Evolutionary conservation across 495 filamentous ascomycete genomes (phyloP).

Genomic region (Podospora sp.): DNA sequence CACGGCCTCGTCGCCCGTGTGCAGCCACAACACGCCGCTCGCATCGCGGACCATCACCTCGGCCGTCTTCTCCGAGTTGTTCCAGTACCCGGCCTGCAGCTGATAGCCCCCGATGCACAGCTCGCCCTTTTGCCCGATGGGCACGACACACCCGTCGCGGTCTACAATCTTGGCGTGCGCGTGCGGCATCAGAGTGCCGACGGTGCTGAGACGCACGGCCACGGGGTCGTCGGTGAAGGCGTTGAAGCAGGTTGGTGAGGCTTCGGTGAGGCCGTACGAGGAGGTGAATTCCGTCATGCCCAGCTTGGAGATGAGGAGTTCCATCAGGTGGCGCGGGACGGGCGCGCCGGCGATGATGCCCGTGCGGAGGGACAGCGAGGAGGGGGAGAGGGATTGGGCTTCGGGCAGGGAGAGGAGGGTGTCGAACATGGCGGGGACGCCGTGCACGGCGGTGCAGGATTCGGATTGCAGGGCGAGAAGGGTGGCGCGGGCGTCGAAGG

Average conservation of each 20-base stretch:
- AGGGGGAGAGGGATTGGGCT: conserved; percentile 46
- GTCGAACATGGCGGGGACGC: conserved; percentile 76
- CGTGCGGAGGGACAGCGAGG: conserved; percentile 59
- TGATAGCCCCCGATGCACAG: conserved; percentile 71
- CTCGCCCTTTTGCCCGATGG: conserved; percentile 62
- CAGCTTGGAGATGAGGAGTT: conserved; percentile 58
- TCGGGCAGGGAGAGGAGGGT: conserved; percentile 59
- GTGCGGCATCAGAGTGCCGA: conserved; percentile 69
- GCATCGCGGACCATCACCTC: conserved; percentile 63
- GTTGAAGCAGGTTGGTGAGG: conserved; percentile 71
- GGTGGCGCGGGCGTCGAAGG: conserved; percentile 62
- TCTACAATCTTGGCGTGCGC: conserved; percentile 70
- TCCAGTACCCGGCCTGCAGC: conserved; percentile 70
- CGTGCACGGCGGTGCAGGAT: conserved; percentile 69
- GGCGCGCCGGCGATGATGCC: conserved; percentile 72
- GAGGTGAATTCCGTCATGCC: conserved; percentile 71
- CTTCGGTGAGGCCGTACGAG: conserved; percentile 73
- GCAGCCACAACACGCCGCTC: conserved; percentile 63
- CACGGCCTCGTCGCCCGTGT: conserved; percentile 70
- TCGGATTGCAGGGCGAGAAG: conserved; percentile 63
- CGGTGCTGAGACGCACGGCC: conserved; percentile 59
- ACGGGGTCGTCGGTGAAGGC: conserved; percentile 67
- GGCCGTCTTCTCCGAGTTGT: conserved; percentile 67
- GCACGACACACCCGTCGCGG: conserved; percentile 58
- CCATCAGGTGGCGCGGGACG: conserved; percentile 66